A percentile compares a stretch with the other conserved stretches of the same genome.
Evolutionary conservation across 352 stramenopile species (phyloP).

Genomic region (Halophytophthora polymorphica): DNA sequence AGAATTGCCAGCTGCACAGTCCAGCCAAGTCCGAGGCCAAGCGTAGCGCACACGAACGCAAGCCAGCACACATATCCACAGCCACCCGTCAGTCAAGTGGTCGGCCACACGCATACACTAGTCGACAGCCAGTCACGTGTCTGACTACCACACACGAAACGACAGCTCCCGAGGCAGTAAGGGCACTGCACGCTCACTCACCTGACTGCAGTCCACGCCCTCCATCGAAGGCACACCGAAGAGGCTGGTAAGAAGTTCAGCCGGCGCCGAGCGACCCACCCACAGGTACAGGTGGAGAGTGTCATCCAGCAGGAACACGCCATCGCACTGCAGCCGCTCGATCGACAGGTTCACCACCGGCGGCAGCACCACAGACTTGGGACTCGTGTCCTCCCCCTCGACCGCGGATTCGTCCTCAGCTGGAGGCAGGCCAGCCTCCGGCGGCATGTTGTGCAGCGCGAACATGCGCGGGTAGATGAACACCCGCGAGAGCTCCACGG

Average conservation of each 20-base stretch:
- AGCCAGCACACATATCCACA: constrained; percentile 18
- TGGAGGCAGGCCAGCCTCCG: constrained; percentile 78
- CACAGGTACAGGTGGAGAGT: constrained; percentile 95
- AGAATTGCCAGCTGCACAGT: constrained; percentile 63
- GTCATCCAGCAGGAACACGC: constrained; percentile 97
- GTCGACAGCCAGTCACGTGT: constrained; percentile 7
- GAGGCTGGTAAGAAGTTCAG: constrained; percentile 87
- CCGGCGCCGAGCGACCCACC: constrained; percentile 90
- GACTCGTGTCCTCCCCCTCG: constrained; percentile 20
- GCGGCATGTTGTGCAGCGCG: constrained; percentile 90
- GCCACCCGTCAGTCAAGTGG: constrained; percentile 14
- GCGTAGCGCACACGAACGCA: constrained; percentile 7
- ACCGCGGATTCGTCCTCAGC: constrained; percentile 36
- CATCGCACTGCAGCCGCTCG: constrained; percentile 91
- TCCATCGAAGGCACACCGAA: constrained; percentile 95
- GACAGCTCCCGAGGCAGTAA: neutral
- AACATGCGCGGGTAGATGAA: constrained; percentile 99
- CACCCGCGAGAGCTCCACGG: constrained; percentile 82
- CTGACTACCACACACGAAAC: neutral
- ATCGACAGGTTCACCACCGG: constrained; percentile 94
- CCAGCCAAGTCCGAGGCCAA: constrained; percentile 12
- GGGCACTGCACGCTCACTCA: constrained; percentile 13
- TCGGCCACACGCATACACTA: neutral
- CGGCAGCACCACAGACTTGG: constrained; percentile 78
- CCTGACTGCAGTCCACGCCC: constrained; percentile 89